Evolutionary conservation across 345 rosid genomes (phyloP).

Genomic region (Chamaenerion angustifolium): DNA sequence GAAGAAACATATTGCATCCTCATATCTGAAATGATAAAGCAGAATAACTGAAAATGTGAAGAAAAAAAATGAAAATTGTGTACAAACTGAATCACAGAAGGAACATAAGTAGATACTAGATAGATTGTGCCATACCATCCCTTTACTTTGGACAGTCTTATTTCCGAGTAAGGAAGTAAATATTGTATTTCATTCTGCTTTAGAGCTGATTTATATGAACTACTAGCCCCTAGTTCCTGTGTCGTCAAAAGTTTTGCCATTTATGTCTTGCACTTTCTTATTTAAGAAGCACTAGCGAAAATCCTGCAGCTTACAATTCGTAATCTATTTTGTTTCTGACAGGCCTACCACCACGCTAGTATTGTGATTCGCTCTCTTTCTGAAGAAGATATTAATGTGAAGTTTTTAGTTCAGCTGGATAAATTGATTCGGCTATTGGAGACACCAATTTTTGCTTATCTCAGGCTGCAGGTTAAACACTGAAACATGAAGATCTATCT

Average conservation of each 20-base stretch:
- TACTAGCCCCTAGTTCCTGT: no score
- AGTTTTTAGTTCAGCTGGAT: conserved; percentile 96
- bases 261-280: background rate
- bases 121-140: no score
- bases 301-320: background rate
- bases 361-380: conserved; percentile 77
- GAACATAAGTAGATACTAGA: no score
- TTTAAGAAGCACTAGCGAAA: background rate
- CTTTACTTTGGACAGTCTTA: no score
- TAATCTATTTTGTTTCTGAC: conserved; percentile 13
- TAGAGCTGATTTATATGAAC: no score
- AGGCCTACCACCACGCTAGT: conserved; percentile 96
- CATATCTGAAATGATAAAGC: no score
- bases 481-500: background rate
- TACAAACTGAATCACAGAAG: no score
- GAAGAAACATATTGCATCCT: no score
- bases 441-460: conserved; percentile 95
- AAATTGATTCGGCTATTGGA: conserved; percentile 89
- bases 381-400: conserved; percentile 91
- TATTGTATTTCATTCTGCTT: no score
- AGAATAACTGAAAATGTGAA: no score
- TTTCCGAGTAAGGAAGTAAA: no score
- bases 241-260: background rate
- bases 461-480: conserved; percentile 80
- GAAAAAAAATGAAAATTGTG: no score